A percentile compares a stretch with the other conserved stretches of the same genome.
Evolutionary conservation across 768 basidiomycete genomes (phyloP).

Genomic region (Auricularia sp.): DNA sequence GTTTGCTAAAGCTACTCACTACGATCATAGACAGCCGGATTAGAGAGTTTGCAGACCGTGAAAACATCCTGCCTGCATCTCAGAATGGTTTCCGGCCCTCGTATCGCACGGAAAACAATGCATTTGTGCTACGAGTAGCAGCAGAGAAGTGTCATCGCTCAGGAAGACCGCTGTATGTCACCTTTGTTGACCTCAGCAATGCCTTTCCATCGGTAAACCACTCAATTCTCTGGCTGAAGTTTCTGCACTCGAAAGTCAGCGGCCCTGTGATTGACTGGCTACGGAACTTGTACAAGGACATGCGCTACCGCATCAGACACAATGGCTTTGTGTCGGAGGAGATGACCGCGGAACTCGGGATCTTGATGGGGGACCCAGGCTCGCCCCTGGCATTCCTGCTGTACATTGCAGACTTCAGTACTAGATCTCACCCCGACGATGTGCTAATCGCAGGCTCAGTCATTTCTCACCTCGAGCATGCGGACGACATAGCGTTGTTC

Average conservation of each 20-base stretch:
- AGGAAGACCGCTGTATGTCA: constrained; percentile 11
- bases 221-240: too few species aligned
- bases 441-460: constrained; percentile 1
- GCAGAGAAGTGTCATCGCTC: constrained; percentile 10
- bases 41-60: constrained; percentile 6
- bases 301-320: constrained; percentile 5
- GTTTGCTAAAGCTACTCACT: constrained; percentile 17
- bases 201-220: constrained; percentile 5
- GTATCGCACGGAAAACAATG: constrained; percentile 22
- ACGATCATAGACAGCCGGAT: constrained; percentile 16
- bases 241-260: too few species aligned
- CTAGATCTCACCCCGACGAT: constrained; percentile 7
- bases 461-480: not conserved
- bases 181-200: constrained; percentile 20
- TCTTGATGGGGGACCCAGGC: constrained; percentile 13
- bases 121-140: constrained; percentile 11
- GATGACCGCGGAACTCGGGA: constrained; percentile 9
- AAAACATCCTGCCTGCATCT: constrained; percentile 15
- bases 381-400: constrained; percentile 11
- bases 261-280: constrained; percentile 6
- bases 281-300: constrained; percentile 4
- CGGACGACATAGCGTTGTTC: not conserved
- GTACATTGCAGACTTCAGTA: constrained; percentile 8
- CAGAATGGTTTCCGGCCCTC: constrained; percentile 23
- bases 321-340: not conserved